Base-by-base conservation (phyloP, 108 stramenopile species). In the Seminavis robusta region DNA sequence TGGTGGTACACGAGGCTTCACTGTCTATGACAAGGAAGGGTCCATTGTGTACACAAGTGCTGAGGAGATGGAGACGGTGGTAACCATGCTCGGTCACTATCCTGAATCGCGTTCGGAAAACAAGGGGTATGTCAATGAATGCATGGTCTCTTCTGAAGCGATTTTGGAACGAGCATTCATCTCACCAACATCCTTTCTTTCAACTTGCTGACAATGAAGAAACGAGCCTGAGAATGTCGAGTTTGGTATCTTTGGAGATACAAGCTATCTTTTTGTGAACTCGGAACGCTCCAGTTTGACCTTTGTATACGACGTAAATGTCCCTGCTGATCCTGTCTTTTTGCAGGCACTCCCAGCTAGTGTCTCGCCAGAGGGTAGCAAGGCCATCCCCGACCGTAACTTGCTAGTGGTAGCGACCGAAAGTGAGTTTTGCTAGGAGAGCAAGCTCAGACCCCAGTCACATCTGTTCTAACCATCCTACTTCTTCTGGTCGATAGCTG, bases 1-100 rank as follows among this genome's bases (percentile, higher is more conserved):
- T 39, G 88, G 84, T 20, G 88, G 83, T 36, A 48, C 56, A 11
- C 79, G 88, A 33, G 77, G 78, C 1, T 83, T 80, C 33, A 73
- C 88, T 9, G 65, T 90, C 28, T 77, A 69, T 25, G 64, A 79
- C 23, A 37, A 30, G n/a, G 28, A 63, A 13, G 80, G 81, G 16
- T 57, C 33, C 30, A 61, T 81, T 50, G 65, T 81, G 0, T 83
- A 70, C 33, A 56, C 50, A 5, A 69, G 77, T 27, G 75, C 63
- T 10, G 67, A 21, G 25, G 19, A 30, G 5, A 33, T 85, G 33
- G 88, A 90, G 13, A 63, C 67, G 17, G 40, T 60, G n/a, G 47
- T 59, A 4, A 74, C 71, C 1, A 29, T 49, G 4, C 24, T 76
- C 27, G 88, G 88, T 16, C 81, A 84, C 33, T 90, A 90, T 47